These are phyloP conservation scores for Trapa bicornis DNA, from an alignment of 345 rosid species.

Conservation along the genomic window DNA sequence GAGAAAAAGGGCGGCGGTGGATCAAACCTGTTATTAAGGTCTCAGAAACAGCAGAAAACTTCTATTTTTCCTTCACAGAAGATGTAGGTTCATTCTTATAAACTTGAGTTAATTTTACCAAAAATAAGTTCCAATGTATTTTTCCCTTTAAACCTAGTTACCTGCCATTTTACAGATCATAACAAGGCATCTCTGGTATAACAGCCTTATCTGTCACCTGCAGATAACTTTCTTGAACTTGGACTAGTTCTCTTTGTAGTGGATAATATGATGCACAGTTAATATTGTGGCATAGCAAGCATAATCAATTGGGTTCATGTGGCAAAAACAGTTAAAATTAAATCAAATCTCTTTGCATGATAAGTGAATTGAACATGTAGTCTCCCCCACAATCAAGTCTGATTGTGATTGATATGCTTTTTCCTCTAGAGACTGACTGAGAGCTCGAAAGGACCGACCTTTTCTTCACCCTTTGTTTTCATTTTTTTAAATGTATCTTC, in stretches of 20 bases:
- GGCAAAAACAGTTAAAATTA: background rate
- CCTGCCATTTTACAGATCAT: background rate
- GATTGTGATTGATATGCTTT: conserved; percentile 4
- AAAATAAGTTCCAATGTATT: background rate
- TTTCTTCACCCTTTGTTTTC: background rate
- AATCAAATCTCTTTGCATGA: background rate
- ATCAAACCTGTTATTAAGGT: too few species aligned
- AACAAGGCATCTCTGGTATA: background rate
- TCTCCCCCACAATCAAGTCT: background rate
- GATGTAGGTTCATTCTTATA: background rate
- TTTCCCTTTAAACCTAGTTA: background rate
- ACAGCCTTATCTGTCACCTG: background rate
- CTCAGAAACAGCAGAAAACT: background rate
- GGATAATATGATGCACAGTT: background rate
- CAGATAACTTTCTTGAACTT: too few species aligned
- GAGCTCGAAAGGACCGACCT: background rate
- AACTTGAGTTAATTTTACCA: background rate
- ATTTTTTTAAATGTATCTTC: background rate
- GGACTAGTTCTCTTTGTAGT: background rate
- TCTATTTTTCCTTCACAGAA: background rate
- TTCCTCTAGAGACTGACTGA: background rate
- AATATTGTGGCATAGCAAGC: background rate
- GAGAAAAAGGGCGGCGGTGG: background rate
- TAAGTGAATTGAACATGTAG: background rate
- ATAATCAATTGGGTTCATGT: background rate